Evolutionary conservation across 23 red algal genomes (phyloP).

Genomic region (Chondrus crispus): DNA sequence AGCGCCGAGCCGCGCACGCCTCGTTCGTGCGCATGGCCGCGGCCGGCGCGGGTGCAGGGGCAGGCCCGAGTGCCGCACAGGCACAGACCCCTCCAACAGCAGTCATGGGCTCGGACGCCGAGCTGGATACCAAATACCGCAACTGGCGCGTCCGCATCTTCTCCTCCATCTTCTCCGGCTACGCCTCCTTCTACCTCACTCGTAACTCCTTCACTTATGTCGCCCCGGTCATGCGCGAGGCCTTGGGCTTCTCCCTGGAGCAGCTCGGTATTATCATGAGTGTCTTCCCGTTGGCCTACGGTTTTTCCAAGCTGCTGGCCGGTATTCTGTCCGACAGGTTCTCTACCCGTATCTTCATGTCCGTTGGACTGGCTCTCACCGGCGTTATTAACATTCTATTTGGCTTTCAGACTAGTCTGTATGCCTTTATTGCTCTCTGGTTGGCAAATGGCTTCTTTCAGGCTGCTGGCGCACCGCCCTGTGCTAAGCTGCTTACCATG

Average conservation of each 20-base stretch:
- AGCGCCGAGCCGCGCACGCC: neutral
- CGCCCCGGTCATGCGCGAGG: constrained; percentile 86
- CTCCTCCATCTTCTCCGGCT: constrained; percentile 97
- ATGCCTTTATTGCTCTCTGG: constrained; percentile 82
- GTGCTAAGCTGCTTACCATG: constrained; percentile 92
- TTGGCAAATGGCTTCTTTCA: constrained; percentile 95
- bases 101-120: neutral
- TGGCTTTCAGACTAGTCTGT: constrained; percentile 81
- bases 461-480: constrained; percentile 93
- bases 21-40: constrained; percentile 23
- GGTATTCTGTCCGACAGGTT: constrained; percentile 93
- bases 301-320: constrained; percentile 94
- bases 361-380: constrained; percentile 83
- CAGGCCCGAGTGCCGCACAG: neutral
- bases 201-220: constrained; percentile 99
- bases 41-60: constrained; percentile 10
- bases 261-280: constrained; percentile 96
- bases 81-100: neutral
- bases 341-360: constrained; percentile 94
- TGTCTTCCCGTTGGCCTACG: constrained; percentile 95
- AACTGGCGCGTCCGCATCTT: constrained; percentile 93
- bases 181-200: constrained; percentile 97
- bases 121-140: constrained; percentile 38
- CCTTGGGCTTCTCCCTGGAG: constrained; percentile 86
- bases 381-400: constrained; percentile 98